Evolutionary conservation across 2,329 filamentous ascomycete genomes (phyloP).

Genomic region (Clarireedia monteithiana): DNA sequence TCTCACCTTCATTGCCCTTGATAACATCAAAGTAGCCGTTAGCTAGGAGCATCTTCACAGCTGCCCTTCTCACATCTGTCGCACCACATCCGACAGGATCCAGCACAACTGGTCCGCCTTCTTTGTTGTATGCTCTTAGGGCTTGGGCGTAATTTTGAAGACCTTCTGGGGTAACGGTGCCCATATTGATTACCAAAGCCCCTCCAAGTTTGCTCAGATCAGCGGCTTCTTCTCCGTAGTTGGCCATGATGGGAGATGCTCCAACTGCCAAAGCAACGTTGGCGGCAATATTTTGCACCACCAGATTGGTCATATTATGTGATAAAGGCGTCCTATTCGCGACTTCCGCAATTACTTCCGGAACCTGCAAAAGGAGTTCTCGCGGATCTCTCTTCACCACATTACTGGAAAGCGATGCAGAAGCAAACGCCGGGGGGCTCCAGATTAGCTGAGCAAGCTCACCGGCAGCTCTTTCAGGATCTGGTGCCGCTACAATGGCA

Average conservation of each 20-base stretch:
- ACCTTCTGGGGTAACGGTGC: conserved; percentile 73
- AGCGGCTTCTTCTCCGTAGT: conserved; percentile 70
- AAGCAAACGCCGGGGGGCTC: conserved; percentile 24
- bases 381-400: conserved; percentile 18
- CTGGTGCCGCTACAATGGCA: conserved; percentile 68
- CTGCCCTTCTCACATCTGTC: conserved; percentile 62
- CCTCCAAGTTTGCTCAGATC: conserved; percentile 75
- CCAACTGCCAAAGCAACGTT: conserved; percentile 82
- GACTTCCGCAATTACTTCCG: conserved; percentile 50
- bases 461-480: conserved; percentile 57
- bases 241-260: conserved; percentile 90
- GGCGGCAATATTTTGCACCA: conserved; percentile 91
- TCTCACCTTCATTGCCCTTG: conserved; percentile 91
- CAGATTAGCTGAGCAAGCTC: conserved; percentile 50
- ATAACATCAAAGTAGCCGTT: conserved; percentile 78
- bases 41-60: conserved; percentile 62
- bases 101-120: conserved; percentile 67
- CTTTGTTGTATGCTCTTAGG: conserved; percentile 71
- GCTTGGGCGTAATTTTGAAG: conserved; percentile 66
- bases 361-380: conserved; percentile 19
- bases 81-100: conserved; percentile 91
- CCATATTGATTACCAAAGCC: conserved; percentile 88
- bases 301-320: conserved; percentile 96
- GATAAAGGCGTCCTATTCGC: conserved; percentile 61
- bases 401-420: conserved; percentile 8